Conservation (phyloP, 2,329 filamentous ascomycete genomes). For the Fusarium xylarioides region DNA sequence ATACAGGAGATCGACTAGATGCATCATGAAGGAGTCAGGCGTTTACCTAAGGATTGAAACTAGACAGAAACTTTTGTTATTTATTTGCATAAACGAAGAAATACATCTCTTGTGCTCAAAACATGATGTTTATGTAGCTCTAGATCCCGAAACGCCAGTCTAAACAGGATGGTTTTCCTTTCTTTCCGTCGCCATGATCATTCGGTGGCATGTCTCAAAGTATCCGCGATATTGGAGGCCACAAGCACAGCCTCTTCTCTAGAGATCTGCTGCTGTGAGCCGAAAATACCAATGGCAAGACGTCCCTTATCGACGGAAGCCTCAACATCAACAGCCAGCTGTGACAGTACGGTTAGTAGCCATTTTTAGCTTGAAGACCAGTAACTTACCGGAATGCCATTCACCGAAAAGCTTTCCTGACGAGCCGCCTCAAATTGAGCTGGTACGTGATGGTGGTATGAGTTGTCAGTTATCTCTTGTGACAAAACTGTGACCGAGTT, state of each 20-base stretch:
- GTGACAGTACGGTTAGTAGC: background rate
- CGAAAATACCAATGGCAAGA: conserved; percentile 55
- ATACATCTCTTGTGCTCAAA: background rate
- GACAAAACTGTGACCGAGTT: conserved; percentile 8
- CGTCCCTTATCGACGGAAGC: conserved; percentile 45
- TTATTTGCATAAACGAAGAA: background rate
- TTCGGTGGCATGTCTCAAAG: conserved; percentile 17
- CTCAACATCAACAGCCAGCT: conserved; percentile 55
- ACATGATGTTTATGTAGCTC: background rate
- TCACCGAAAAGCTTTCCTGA: conserved; percentile 37
- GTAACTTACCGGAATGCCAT: conserved; percentile 44
- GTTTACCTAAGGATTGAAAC: background rate
- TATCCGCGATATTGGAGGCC: conserved; percentile 38
- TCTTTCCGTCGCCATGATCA: background rate
- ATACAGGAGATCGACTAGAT: background rate
- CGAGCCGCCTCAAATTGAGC: conserved; percentile 14
- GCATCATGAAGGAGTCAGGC: conserved; percentile 26
- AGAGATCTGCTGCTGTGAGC: conserved; percentile 43
- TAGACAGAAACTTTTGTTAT: conserved; percentile 1
- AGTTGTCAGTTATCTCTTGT: background rate
- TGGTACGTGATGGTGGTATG: background rate
- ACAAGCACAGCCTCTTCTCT: conserved; percentile 38
- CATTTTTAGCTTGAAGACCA: too few relatives aligned
- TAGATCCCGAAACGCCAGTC: background rate
- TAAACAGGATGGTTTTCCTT: background rate